Evolutionary conservation across 2,329 filamentous ascomycete genomes (phyloP).

Genomic region (Fusarium circinatum): DNA sequence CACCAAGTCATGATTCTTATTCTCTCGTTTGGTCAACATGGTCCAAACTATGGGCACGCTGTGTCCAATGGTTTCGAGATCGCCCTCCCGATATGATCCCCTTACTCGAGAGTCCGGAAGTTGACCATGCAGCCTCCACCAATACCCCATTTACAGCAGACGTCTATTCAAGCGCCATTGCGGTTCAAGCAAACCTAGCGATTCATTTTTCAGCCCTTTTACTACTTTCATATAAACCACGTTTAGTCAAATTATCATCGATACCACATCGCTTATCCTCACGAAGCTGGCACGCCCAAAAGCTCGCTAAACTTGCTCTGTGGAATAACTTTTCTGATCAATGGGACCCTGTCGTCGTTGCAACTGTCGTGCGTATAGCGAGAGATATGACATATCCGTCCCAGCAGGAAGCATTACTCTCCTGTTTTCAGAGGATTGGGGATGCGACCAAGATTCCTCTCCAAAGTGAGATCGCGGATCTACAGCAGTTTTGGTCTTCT

Average conservation of each 20-base stretch:
- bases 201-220: slow-evolving; percentile 14
- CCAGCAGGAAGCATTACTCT: slow-evolving; percentile 5
- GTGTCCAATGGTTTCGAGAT: slow-evolving; percentile 16
- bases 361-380: slow-evolving; percentile 41
- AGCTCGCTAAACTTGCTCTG: slow-evolving; percentile 42
- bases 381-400: slow-evolving; percentile 24
- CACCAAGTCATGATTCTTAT: slow-evolving; percentile 7
- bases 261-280: not conserved
- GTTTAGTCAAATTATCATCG: slow-evolving; percentile 2
- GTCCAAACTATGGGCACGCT: slow-evolving; percentile 12
- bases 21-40: slow-evolving; percentile 12
- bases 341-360: slow-evolving; percentile 47
- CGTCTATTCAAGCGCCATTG: slow-evolving; percentile 11
- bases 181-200: slow-evolving; percentile 2
- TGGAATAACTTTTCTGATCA: slow-evolving; percentile 47
- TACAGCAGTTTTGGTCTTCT: slow-evolving; percentile 17
- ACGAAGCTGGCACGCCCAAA: slow-evolving; percentile 44
- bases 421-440: slow-evolving; percentile 11
- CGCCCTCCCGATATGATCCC: slow-evolving; percentile 17
- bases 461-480: slow-evolving; percentile 1
- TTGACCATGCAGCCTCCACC: not conserved
- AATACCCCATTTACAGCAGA: slow-evolving; percentile 15
- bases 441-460: slow-evolving; percentile 16
- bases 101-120: not conserved
- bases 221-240: slow-evolving; percentile 6